A percentile compares a stretch with the other conserved stretches of the same genome.
Evolutionary conservation across 306 rosid species (phyloP).

Genomic region (Begonia masoniana): DNA sequence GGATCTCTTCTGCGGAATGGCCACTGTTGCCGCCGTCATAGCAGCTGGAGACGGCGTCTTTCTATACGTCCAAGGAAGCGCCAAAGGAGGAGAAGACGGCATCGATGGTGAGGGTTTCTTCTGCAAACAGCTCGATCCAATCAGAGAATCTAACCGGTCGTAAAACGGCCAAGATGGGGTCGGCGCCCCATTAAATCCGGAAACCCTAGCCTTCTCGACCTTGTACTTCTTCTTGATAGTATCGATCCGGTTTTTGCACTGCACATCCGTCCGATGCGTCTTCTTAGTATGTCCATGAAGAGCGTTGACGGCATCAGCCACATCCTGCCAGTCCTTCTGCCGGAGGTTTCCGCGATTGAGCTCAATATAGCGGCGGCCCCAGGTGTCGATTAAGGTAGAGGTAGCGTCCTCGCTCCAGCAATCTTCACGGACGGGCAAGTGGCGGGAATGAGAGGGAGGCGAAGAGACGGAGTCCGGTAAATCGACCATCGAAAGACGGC

Average conservation of each 20-base stretch:
- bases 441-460: slow-evolving; percentile 31
- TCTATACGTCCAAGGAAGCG: slow-evolving; percentile 39
- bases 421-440: slow-evolving; percentile 82
- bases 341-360: slow-evolving; percentile 97
- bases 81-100: slow-evolving; percentile 33
- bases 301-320: slow-evolving; percentile 86
- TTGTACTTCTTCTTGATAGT: slow-evolving; percentile 91
- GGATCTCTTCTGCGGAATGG: slow-evolving; percentile 60
- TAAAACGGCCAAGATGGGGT: slow-evolving; percentile 67
- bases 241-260: slow-evolving; percentile 93
- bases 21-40: slow-evolving; percentile 18
- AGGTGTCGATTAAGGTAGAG: slow-evolving; percentile 68
- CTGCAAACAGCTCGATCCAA: slow-evolving; percentile 37
- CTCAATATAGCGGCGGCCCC: slow-evolving; percentile 90
- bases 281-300: slow-evolving; percentile 86
- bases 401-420: slow-evolving; percentile 97
- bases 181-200: slow-evolving; percentile 34
- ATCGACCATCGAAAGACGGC: slow-evolving; percentile 40
- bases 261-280: slow-evolving; percentile 86
- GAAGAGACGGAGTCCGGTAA: slow-evolving; percentile 27
- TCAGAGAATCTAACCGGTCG: slow-evolving; percentile 47
- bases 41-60: slow-evolving; percentile 24
- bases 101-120: slow-evolving; percentile 34
- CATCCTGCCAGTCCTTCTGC: slow-evolving; percentile 97
- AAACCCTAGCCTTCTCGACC: slow-evolving; percentile 79